These are phyloP conservation scores for Spathaspora gorwiae DNA, from an alignment of 805 yeast species.

Conservation along the genomic window DNA sequence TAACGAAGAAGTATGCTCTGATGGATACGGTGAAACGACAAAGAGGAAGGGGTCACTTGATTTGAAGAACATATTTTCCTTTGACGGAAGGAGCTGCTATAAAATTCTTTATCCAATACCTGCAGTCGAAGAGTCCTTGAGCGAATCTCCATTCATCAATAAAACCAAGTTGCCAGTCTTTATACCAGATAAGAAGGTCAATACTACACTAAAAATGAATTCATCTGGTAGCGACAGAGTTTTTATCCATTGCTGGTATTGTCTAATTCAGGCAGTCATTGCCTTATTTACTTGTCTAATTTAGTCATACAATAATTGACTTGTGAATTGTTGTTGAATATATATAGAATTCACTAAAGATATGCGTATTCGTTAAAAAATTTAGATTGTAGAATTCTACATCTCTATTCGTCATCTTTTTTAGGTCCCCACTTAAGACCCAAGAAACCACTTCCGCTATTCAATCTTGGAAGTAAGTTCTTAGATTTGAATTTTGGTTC, in stretches of 20 bases:
- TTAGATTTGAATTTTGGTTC: conserved; percentile 51
- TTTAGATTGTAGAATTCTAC: neutral
- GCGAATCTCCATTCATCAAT: neutral
- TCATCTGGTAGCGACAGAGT: neutral
- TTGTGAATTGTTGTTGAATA: neutral
- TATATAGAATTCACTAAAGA: neutral
- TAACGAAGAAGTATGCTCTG: conserved; percentile 18
- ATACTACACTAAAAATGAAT: too few species aligned
- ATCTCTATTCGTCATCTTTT: conserved; percentile 31
- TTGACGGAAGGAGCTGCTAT: conserved; percentile 24
- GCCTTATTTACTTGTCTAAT: neutral
- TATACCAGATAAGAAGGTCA: too few species aligned
- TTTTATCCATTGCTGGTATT: neutral
- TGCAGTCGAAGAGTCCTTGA: neutral
- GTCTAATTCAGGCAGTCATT: neutral
- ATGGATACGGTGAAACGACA: conserved; percentile 16
- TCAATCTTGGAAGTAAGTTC: conserved; percentile 34
- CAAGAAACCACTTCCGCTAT: conserved; percentile 52
- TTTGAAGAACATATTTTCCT: conserved; percentile 13
- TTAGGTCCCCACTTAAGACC: conserved; percentile 88
- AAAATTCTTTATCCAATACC: neutral
- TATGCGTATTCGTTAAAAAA: neutral
- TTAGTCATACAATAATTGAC: too few species aligned
- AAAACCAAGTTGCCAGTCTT: neutral
- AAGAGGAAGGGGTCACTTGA: conserved; percentile 11